A percentile compares a stretch with the other conserved stretches of the same genome.
phyloP scores from a whole-genome alignment of 2,329 filamentous ascomycete genomes.

The Trichoderma sp. region DNA sequence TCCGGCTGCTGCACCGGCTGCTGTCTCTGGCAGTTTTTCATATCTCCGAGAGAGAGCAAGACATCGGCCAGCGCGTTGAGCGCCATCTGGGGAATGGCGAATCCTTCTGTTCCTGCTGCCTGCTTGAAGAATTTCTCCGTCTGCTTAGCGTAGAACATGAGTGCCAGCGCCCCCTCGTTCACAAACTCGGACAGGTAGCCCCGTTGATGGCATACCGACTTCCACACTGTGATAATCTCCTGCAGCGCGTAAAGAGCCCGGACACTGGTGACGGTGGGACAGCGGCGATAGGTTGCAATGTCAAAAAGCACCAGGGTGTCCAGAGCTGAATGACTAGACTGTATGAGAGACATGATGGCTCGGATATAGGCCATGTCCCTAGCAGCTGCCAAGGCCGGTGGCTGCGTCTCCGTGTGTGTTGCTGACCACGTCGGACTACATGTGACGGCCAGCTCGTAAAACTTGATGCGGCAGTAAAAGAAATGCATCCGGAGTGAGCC shows the following conservation, averaged over 20 bases:
- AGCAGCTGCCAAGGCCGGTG: background rate
- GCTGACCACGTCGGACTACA: background rate
- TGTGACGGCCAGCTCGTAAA: background rate
- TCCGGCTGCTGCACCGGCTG: background rate
- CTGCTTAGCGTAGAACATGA: background rate
- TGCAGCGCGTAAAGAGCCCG: background rate
- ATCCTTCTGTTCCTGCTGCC: background rate
- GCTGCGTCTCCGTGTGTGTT: background rate
- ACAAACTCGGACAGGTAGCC: background rate
- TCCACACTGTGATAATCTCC: background rate
- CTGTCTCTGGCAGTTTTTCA: background rate
- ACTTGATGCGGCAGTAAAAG: background rate
- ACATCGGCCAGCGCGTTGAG: background rate
- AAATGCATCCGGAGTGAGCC: slow-evolving; percentile 3
- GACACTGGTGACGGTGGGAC: background rate
- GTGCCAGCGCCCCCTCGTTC: background rate
- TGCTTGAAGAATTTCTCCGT: background rate
- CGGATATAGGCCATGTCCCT: background rate
- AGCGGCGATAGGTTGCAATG: background rate
- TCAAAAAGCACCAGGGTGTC: background rate
- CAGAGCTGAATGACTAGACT: background rate
- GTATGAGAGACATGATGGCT: background rate
- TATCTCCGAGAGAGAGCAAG: background rate
- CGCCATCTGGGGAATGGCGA: background rate
- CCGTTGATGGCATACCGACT: background rate